Base-by-base conservation (phyloP, 306 rosid genomes). In the Bauhinia variegata region DNA sequence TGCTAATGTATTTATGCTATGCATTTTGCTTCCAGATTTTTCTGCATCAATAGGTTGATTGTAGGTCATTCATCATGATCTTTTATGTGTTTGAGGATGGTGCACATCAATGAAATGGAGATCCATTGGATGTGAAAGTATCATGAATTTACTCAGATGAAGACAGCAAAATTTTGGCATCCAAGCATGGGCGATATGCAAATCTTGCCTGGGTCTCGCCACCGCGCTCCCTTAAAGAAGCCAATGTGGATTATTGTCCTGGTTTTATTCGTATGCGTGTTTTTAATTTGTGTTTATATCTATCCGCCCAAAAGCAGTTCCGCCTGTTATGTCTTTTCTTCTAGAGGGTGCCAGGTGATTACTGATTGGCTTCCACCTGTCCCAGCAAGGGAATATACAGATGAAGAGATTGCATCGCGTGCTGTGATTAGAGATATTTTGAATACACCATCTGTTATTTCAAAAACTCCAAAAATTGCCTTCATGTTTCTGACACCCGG, bases 401-500 rank as follows among this genome's bases (percentile, higher is more conserved):
- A 95, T 54, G 91, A 84, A 12, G 99, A 95, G 87, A 79, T 85
- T 36, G 95, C 99, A 12, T 72, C 97, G 0, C 96, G 71, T 55
- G 86, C 73, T 69, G 97, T 95, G 63, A 79, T 83, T 71, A 85
- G 64, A 66, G 97, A 95, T 66, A 82, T 95, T 75, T 74, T 95
- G 83, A 88, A 70, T 41, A 65, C 88, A 1, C 80, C 80, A 9
- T 52, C 89, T 34, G 13, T 59, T 61, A 67, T 68, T 55, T 64
- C 87, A 0, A 74, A 82, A 60, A 82, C 38, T 52, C 82, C 95
- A 0, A 95, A 95, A 82, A n/a, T 95, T 78, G 99, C 97, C 12
- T 95, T 95, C 81, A 83, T 95, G 97, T 95, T 95, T 84, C 65
- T 95, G 83, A 85, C 90, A 16, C 96, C 92, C 6, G 86, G 87